Evolutionary conservation across 495 filamentous ascomycete species (phyloP), one percentile per base, ranked within the genome.

Genomic region (Rostrohypoxylon terebratum): DNA sequence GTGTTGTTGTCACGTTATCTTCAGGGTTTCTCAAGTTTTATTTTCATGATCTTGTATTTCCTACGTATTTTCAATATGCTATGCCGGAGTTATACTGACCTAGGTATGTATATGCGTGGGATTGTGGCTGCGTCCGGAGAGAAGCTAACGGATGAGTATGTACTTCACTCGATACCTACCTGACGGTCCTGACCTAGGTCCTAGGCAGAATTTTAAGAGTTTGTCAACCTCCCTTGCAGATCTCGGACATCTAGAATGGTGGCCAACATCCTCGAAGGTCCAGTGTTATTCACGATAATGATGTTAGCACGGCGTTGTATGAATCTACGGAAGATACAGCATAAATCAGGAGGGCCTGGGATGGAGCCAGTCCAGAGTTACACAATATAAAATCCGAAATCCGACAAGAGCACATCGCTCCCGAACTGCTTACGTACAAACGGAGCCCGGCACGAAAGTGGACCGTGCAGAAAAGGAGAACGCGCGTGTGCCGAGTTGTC

Each of bases 401-500:
- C 51, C 6, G 51, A 55, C 36, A 55, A 55, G n/a, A 18, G 28
- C 51, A 55, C 34, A 34, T n/a, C 3, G 13, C 20, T 53, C 6
- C 4, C 4, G n/a, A 54, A 6, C 28, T 72, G 33, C 58, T 28
- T 23, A 63, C 58, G 28, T 23, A 63, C 58, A 63, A 72, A 6
- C 55, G 59, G 51, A 62, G 51, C 63, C 69, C 58, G 58, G 48
- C 51, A 50, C 63, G 31, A 59, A 50, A 55, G 36, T 42, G 34
- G 61, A 33, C 57, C 55, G 68, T 71, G 61, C 61, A 47, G 18
- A 42, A 64, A 64, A 23, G 60, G 55, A 36, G 59, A 67, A 67
- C 51, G 57, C 58, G 51, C 36, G 28, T 34, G 58, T 63, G 63
- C 51, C 48, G 34, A 48, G 28, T 28, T 62, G 50, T 25, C 59